Evolutionary conservation across 345 rosid species (phyloP).

Genomic region (Carallia brachiata): DNA sequence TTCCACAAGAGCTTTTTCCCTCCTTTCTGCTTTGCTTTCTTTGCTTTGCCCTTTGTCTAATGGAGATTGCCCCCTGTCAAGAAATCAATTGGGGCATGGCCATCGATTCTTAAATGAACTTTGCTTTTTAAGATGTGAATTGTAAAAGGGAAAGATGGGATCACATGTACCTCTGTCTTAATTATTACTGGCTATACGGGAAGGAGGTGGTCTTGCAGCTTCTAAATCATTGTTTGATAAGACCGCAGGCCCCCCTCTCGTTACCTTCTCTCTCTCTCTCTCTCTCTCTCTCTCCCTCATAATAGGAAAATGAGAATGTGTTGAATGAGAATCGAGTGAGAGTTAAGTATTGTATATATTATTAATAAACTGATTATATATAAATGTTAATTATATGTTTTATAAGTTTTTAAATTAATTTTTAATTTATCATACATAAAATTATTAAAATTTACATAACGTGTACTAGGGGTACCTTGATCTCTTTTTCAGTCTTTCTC

Average conservation of each 20-base stretch:
- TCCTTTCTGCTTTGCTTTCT: conserved; percentile 17
- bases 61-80: conserved; percentile 37
- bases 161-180: conserved; percentile 47
- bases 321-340: too few relatives aligned
- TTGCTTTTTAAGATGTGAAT: conserved; percentile 38
- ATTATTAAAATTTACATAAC: too few relatives aligned
- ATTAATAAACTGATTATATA: too few relatives aligned
- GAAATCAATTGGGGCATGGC: conserved; percentile 40
- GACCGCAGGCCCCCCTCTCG: background rate
- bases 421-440: too few relatives aligned
- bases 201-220: conserved; percentile 11
- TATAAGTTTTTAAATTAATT: too few relatives aligned
- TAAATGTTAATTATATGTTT: too few relatives aligned
- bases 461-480: too few relatives aligned
- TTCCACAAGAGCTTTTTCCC: conserved; percentile 20
- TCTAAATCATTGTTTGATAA: conserved; percentile 1
- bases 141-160: conserved; percentile 34
- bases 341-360: too few relatives aligned
- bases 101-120: conserved; percentile 26
- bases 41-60: conserved; percentile 16
- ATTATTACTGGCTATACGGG: conserved; percentile 8
- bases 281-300: too few relatives aligned
- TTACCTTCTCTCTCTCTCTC: background rate
- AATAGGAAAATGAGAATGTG: too few relatives aligned
- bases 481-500: too few relatives aligned